Evolutionary conservation across 768 basidiomycete genomes (phyloP).

Genomic region (Clitopilus hobsonii): DNA sequence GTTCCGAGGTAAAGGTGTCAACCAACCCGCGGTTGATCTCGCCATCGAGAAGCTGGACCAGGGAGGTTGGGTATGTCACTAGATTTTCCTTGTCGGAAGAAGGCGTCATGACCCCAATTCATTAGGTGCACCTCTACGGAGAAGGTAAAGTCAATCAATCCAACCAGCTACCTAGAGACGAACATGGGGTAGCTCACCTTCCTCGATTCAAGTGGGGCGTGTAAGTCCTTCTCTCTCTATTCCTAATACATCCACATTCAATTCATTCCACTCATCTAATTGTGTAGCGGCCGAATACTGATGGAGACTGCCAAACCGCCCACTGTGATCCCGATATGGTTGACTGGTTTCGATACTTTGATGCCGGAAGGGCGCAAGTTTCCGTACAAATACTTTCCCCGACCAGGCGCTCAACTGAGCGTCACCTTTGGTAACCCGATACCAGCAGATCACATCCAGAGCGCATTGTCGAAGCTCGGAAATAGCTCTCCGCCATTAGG

Average conservation of each 20-base stretch:
- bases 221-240: conserved; percentile 43
- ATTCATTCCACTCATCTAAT: conserved; percentile 5
- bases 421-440: conserved; percentile 82
- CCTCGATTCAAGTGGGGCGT: conserved; percentile 94
- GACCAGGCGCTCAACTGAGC: conserved; percentile 55
- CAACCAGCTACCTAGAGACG: conserved; percentile 35
- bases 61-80: conserved; percentile 78
- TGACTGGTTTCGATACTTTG: conserved; percentile 79
- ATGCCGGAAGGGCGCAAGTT: conserved; percentile 85
- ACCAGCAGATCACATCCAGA: conserved; percentile 31
- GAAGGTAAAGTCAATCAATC: conserved; percentile 88
- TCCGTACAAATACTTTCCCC: conserved; percentile 71
- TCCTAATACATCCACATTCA: not conserved
- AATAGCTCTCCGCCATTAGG: not conserved
- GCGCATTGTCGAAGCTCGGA: conserved; percentile 9
- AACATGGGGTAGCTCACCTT: conserved; percentile 42
- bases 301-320: conserved; percentile 60
- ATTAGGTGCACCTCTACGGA: conserved; percentile 85
- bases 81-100: conserved; percentile 1
- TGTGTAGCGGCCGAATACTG: conserved; percentile 70
- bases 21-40: conserved; percentile 81
- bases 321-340: conserved; percentile 88
- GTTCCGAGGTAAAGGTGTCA: conserved; percentile 83
- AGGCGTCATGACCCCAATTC: not conserved
- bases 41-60: conserved; percentile 76